A percentile compares a stretch with the other conserved stretches of the same genome.
phyloP scores from a whole-genome alignment of 805 yeast species.

The Limtongia smithiae region DNA sequence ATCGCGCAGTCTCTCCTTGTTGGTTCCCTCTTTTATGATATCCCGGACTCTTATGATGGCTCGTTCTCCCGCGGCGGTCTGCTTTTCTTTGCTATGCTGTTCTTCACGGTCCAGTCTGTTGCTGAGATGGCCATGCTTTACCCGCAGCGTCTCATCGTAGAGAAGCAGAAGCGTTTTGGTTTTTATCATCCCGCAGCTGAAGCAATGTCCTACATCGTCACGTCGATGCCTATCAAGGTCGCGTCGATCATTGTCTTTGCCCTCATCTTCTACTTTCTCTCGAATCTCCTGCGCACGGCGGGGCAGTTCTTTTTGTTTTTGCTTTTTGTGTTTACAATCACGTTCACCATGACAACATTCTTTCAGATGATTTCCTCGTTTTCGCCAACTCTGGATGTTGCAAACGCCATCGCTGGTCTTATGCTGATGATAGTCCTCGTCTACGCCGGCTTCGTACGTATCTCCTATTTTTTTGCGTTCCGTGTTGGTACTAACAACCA shows the following conservation, averaged over 20 bases:
- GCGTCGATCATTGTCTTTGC: conserved; percentile 47
- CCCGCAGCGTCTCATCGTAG: conserved; percentile 53
- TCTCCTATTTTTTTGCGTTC: too few species aligned
- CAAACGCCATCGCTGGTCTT: conserved; percentile 48
- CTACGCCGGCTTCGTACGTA: conserved; percentile 42
- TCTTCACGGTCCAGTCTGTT: conserved; percentile 46
- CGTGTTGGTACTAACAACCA: not conserved
- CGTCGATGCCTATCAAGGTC: conserved; percentile 55
- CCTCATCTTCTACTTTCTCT: conserved; percentile 52
- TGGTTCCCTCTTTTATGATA: conserved; percentile 59
- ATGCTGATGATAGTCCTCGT: conserved; percentile 41
- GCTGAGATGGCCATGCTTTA: conserved; percentile 45
- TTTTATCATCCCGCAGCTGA: conserved; percentile 62
- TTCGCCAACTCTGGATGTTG: conserved; percentile 35
- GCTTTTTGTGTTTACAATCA: conserved; percentile 43
- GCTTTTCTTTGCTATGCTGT: conserved; percentile 53
- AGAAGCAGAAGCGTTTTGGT: conserved; percentile 56
- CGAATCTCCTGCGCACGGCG: conserved; percentile 49
- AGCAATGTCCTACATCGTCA: conserved; percentile 58
- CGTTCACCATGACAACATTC: conserved; percentile 56
- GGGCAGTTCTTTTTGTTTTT: conserved; percentile 53
- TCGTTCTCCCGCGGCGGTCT: conserved; percentile 64
- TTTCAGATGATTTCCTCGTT: conserved; percentile 44
- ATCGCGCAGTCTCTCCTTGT: conserved; percentile 54
- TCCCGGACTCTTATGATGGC: conserved; percentile 50